These are phyloP conservation scores for Didymella pomorum DNA, from an alignment of 2,329 filamentous ascomycete species.

Conservation along the genomic window DNA sequence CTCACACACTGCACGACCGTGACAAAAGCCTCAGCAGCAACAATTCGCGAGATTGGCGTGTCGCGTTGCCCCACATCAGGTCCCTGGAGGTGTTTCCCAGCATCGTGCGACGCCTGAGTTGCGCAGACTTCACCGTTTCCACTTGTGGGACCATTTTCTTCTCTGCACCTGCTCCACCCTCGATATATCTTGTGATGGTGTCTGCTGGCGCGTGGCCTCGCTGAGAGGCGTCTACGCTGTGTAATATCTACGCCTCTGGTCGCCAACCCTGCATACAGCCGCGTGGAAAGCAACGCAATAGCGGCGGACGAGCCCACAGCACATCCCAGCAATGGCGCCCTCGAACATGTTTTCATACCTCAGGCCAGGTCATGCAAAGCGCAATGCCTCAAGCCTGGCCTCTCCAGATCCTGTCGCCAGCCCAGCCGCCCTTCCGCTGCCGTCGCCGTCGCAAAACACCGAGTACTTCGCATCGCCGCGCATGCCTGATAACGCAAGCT, in stretches of 20 bases:
- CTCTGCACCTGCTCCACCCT: conserved; percentile 9
- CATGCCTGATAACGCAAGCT: conserved; percentile 40
- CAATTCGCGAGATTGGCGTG: conserved; percentile 2
- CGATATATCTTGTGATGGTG: conserved; percentile 33
- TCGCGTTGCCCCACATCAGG: conserved; percentile 12
- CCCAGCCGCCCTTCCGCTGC: conserved; percentile 35
- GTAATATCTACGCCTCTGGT: conserved; percentile 6
- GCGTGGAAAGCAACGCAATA: conserved; percentile 27
- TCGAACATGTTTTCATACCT: conserved; percentile 53
- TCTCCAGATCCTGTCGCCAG: conserved; percentile 44
- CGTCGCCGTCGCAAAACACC: conserved; percentile 41
- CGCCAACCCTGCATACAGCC: conserved; percentile 15
- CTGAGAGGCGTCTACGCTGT: conserved; percentile 40
- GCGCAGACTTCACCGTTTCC: conserved; percentile 11
- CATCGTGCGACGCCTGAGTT: conserved; percentile 23
- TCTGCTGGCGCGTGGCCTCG: conserved; percentile 42
- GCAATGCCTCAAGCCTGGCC: conserved; percentile 47
- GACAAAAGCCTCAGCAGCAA: conserved; percentile 1
- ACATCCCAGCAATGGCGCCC: conserved; percentile 45
- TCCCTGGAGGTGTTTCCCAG: conserved; percentile 15
- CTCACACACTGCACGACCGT: conserved; percentile 10
- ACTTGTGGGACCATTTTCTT: conserved; percentile 12
- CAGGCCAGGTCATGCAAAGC: conserved; percentile 49
- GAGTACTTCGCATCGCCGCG: conserved; percentile 46
- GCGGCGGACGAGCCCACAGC: conserved; percentile 26